Percentiles rank a stretch among this genome's conserved stretches.
Evolutionary conservation across 2,329 filamentous ascomycete genomes (phyloP).

Genomic region (Diaporthe ilicicola): DNA sequence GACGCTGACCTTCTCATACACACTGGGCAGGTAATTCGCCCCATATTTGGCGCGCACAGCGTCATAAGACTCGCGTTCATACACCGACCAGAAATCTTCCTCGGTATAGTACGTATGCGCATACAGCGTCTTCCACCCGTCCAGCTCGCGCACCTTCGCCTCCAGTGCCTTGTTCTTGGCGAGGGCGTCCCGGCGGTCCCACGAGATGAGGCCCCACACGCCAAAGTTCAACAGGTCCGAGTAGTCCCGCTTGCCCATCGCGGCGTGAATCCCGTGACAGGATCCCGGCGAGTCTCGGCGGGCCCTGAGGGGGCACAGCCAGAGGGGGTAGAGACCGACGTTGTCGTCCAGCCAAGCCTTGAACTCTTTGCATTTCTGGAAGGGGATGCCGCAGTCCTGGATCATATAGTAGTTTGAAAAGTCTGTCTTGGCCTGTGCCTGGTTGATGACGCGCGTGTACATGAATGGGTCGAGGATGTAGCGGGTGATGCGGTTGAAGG

Average conservation of each 20-base stretch:
- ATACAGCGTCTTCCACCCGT: constrained; percentile 76
- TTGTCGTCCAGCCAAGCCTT: constrained; percentile 55
- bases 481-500: constrained; percentile 71
- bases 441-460: constrained; percentile 65
- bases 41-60: constrained; percentile 64
- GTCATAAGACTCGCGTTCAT: constrained; percentile 68
- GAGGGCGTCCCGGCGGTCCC: constrained; percentile 56
- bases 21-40: constrained; percentile 66
- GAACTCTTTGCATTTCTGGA: constrained; percentile 52
- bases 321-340: constrained; percentile 61
- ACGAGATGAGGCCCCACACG: constrained; percentile 64
- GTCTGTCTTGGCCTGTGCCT: constrained; percentile 23
- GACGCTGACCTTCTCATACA: constrained; percentile 74
- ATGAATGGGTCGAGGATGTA: constrained; percentile 69
- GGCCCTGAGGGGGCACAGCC: constrained; percentile 62
- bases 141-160: constrained; percentile 62
- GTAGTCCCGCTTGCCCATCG: constrained; percentile 39
- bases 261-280: constrained; percentile 56
- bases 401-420: constrained; percentile 66
- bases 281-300: constrained; percentile 51
- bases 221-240: constrained; percentile 65
- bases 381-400: constrained; percentile 68
- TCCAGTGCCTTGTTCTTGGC: constrained; percentile 68
- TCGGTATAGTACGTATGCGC: constrained; percentile 74
- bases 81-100: constrained; percentile 73